Percentiles rank a stretch among this genome's conserved stretches.
Evolutionary conservation across 805 yeast species (phyloP).

Genomic region (Saccharomycopsis javanensis): DNA sequence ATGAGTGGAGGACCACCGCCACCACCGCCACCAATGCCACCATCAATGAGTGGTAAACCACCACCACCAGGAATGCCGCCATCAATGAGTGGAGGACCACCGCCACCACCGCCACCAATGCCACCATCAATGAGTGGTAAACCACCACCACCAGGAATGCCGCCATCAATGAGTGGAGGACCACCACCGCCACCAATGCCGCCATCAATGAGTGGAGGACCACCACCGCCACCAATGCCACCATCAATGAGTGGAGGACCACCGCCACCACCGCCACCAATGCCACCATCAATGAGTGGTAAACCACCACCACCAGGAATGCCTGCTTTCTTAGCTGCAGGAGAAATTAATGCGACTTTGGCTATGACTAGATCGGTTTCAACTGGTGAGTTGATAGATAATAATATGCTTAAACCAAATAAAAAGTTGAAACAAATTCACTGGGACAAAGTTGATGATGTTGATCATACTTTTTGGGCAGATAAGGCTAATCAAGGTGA

Average conservation of each 20-base stretch:
- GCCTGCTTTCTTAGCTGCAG: slow-evolving; percentile 19
- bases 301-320: slow-evolving; percentile 23
- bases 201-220: slow-evolving; percentile 11
- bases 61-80: slow-evolving; percentile 25
- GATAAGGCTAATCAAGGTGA: slow-evolving; percentile 31
- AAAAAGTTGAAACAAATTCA: slow-evolving; percentile 67
- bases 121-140: slow-evolving; percentile 19
- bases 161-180: neutral
- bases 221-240: slow-evolving; percentile 25
- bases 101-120: slow-evolving; percentile 21
- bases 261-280: slow-evolving; percentile 23
- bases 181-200: slow-evolving; percentile 1
- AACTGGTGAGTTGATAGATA: slow-evolving; percentile 25
- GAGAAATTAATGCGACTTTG: slow-evolving; percentile 19
- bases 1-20: neutral
- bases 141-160: slow-evolving; percentile 19
- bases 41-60: slow-evolving; percentile 8
- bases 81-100: slow-evolving; percentile 17
- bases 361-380: slow-evolving; percentile 26
- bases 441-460: slow-evolving; percentile 64
- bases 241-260: slow-evolving; percentile 17
- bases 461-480: slow-evolving; percentile 58
- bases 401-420: slow-evolving; percentile 36
- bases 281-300: slow-evolving; percentile 15
- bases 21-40: neutral